Evolutionary conservation across 257 asterid genomes (phyloP), one percentile per base, ranked within the genome.

Genomic region (Osmanthus fragrans): DNA sequence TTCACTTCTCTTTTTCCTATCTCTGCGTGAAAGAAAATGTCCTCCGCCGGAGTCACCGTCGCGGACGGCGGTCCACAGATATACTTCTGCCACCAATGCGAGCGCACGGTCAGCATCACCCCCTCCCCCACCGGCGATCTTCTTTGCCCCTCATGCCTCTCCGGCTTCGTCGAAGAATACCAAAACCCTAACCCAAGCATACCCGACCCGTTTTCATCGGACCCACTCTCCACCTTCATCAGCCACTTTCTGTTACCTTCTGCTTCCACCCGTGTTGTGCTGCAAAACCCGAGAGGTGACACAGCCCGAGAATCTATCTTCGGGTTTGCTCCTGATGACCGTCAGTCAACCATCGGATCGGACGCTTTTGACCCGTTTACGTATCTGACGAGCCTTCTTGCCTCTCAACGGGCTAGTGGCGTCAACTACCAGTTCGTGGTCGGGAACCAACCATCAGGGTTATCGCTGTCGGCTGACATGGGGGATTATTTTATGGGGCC

Each of bases 1-100:
- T 51, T 51, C 60, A 18, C 2, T 56, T 9, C 33, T 60, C 33
- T 2, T 60, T 15, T 2, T 11, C 6, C 15, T 1, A 8, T 25
- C 15, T 58, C 30, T 21, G 29, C 5, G 15, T 4, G 27, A 8
- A 9, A 25, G 7, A 60, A 3, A 16, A 89, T 91, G 97, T 83
- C 97, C 23, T 81, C 87, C 67, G 89, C 89, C 85, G 94, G 94
- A 63, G 91, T 89, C 37, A 76, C 90, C 86, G 86, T 81, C 84
- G 89, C 86, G 74, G 91, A 75, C 83, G 86, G 79, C 73, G 88
- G 83, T 60, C 88, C 92, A 65, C 89, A 86, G 77, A 82, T 88
- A 77, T 92, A 88, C 83, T 92, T 92, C 85, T 92, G 97, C 90
- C 90, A 90, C 81, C 89, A 85, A 78, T 92, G 97, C 86, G 80